Evolutionary conservation across 2,329 filamentous ascomycete genomes (phyloP), one percentile per base, ranked within the genome.

Genomic region (Cercospora sojina): DNA sequence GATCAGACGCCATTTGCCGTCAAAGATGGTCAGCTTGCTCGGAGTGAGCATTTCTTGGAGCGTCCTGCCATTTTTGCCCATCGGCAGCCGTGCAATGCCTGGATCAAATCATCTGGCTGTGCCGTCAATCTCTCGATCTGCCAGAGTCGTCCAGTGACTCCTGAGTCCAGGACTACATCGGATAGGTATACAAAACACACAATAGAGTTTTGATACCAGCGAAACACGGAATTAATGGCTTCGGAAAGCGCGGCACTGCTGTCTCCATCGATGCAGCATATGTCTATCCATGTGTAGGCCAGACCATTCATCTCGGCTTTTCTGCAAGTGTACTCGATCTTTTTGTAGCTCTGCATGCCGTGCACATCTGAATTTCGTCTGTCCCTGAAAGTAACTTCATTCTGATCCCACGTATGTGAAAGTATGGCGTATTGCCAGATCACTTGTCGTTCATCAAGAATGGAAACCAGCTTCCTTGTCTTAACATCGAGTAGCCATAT

Each of bases 251-350:
- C 71, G 10, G 68, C 60, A 35, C 29, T 64, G 49, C 61, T 73
- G 3, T 35, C 43, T 57, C 70, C 72, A 62, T 75, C 67, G 56
- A 73, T 73, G 29, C 71, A 73, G 29, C 61, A 66, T 1, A 67
- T 71, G 53, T 73, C 71, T 8, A 71, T 38, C 71, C 69, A 73
- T 12, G 66, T 64, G 38, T 71, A 71, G 3, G 67, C 5, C 1
- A 72, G 59, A 1, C 61, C 58, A 59, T 73, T 66, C 4, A 32
- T 13, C 5, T 18, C 27, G 6, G 70, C 69, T 65, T 69, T 63
- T 13, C 51, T 12, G 23, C 55, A 64, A 8, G 49, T 59, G 18
- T 53, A 67, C 1, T 61, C 20, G 23, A 71, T 61, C 61, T 72
- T 72, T 1, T 3, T n/a, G 38, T 64, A 71, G 27, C 67, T 67